Evolutionary conservation across 2,329 filamentous ascomycete genomes (phyloP).

Genomic region (Corinectria fuckeliana): DNA sequence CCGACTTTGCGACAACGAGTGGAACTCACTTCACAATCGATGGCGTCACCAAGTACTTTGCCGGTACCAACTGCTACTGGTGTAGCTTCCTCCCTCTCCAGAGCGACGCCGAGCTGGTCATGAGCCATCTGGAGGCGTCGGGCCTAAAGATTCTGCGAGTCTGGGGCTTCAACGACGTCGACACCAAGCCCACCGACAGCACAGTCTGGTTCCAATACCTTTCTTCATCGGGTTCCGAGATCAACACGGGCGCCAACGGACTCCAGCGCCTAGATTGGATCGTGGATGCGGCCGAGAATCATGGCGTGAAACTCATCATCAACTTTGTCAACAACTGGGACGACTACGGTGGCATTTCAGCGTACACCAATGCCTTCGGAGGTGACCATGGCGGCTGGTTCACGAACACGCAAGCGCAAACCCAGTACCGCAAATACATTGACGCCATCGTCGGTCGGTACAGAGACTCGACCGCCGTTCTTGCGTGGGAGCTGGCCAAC

Average conservation of each 20-base stretch:
- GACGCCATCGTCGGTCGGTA: constrained; percentile 57
- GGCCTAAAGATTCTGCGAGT: constrained; percentile 65
- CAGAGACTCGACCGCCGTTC: constrained; percentile 53
- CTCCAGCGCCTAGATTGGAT: constrained; percentile 68
- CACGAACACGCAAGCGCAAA: constrained; percentile 57
- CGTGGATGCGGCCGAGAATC: constrained; percentile 63
- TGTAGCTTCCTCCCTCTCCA: constrained; percentile 60
- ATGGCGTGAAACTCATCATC: constrained; percentile 68
- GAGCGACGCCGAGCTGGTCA: constrained; percentile 61
- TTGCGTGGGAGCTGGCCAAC: constrained; percentile 63
- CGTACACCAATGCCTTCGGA: constrained; percentile 65
- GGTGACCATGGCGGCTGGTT: constrained; percentile 63
- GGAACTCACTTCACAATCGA: constrained; percentile 51
- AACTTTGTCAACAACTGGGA: constrained; percentile 73
- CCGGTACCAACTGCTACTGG: constrained; percentile 65
- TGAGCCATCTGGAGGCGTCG: constrained; percentile 55
- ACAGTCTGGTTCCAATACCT: constrained; percentile 59
- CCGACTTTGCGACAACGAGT: constrained; percentile 28
- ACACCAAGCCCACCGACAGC: constrained; percentile 39
- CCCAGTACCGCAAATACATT: constrained; percentile 64
- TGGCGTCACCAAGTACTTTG: constrained; percentile 55
- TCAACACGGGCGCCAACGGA: constrained; percentile 67
- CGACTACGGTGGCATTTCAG: constrained; percentile 70
- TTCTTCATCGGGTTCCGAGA: constrained; percentile 55
- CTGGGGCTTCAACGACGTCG: constrained; percentile 69